These are phyloP conservation scores for Solanum arcanum DNA, from an alignment of 257 asterid species.

Conservation along the genomic window DNA sequence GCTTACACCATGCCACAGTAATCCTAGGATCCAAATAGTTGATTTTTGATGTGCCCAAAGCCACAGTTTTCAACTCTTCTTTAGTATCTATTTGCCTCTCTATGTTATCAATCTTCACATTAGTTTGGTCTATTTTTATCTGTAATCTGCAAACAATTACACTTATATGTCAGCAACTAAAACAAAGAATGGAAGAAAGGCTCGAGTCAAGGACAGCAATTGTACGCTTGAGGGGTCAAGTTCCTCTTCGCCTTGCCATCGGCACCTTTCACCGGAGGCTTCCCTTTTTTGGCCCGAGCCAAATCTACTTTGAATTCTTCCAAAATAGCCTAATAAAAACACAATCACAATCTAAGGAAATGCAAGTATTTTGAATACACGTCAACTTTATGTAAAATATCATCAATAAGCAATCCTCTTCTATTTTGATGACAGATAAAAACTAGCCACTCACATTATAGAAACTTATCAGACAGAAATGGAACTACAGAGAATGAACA, in stretches of 20 bases:
- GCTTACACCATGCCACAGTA: conserved; percentile 99
- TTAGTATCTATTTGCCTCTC: conserved; percentile 73
- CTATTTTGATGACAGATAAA: background rate
- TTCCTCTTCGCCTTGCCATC: conserved; percentile 88
- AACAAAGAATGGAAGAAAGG: background rate
- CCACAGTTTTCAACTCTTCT: conserved; percentile 84
- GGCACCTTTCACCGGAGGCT: conserved; percentile 57
- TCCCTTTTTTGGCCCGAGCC: conserved; percentile 79
- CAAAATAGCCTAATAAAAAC: conserved; percentile 34
- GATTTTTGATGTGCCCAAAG: conserved; percentile 94
- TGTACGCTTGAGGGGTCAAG: conserved; percentile 81
- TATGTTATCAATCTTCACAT: conserved; percentile 62
- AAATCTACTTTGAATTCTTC: conserved; percentile 61
- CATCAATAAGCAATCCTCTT: background rate
- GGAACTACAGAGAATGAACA: background rate
- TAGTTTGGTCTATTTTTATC: conserved; percentile 70
- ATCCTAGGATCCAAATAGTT: conserved; percentile 99
- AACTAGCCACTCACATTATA: background rate
- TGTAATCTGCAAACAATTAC: conserved; percentile 46
- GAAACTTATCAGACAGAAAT: background rate
- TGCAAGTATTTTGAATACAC: background rate
- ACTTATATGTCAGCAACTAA: conserved; percentile 5
- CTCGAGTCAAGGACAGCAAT: background rate
- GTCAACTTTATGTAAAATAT: background rate
- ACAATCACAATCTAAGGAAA: background rate